Evolutionary conservation across 176 grass and related monocot genomes (phyloP).

Genomic region (Juncus inflexus): DNA sequence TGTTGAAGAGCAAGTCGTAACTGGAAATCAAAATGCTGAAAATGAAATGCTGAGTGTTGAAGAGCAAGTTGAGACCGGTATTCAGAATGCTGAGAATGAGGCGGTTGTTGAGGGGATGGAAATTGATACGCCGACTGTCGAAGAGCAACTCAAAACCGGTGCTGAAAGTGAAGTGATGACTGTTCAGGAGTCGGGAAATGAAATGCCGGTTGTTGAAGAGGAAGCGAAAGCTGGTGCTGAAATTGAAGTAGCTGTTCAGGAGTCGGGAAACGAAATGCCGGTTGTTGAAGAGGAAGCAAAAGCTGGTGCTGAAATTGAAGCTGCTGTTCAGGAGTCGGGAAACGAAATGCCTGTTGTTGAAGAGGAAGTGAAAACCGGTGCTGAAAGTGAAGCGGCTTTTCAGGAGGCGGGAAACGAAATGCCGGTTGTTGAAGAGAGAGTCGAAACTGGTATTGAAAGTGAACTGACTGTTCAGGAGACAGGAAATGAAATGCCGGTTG

Average conservation of each 20-base stretch:
- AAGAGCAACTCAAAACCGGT: slow-evolving; percentile 32
- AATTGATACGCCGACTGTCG: slow-evolving; percentile 15
- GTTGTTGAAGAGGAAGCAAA: neutral
- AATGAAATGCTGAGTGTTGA: neutral
- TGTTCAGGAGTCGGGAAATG: neutral
- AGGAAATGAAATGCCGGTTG: neutral
- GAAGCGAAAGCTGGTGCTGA: slow-evolving; percentile 8
- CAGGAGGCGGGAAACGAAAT: neutral
- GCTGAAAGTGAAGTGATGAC: neutral
- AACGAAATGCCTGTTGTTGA: neutral
- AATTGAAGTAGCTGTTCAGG: neutral
- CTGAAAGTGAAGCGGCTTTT: neutral
- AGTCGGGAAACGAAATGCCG: neutral
- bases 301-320: neutral
- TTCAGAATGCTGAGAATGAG: neutral
- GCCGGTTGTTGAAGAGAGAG: neutral
- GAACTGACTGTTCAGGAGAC: neutral
- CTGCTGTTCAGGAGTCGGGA: neutral
- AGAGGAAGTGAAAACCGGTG: neutral
- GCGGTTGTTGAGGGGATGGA: neutral
- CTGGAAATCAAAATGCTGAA: neutral
- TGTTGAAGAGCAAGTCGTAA: slow-evolving; percentile 11
- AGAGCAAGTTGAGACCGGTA: neutral
- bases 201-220: neutral
- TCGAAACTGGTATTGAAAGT: neutral